phyloP scores from a whole-genome alignment of 345 rosid genomes.

The Xanthoceras sorbifolium region DNA sequence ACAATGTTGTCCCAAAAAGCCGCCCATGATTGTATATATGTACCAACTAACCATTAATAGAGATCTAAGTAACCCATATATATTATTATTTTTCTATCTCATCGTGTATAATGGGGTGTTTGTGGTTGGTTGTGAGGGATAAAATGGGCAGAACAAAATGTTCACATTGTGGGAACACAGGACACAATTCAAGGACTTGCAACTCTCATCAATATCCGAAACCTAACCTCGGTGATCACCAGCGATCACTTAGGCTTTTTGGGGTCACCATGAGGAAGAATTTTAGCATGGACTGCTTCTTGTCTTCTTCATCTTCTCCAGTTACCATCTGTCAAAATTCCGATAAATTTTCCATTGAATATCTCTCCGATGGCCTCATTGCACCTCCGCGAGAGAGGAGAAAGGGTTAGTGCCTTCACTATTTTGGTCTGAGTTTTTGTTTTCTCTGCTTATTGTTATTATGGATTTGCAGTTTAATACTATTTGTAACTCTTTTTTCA shows the following conservation, averaged over 20 bases:
- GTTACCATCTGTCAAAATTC: not conserved
- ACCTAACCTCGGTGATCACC: not conserved
- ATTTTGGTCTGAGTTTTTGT: not conserved
- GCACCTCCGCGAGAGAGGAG: conserved; percentile 24
- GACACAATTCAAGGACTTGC: conserved; percentile 46
- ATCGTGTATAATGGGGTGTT: not conserved
- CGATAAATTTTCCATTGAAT: conserved; percentile 17
- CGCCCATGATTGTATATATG: not conserved
- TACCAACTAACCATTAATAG: not conserved
- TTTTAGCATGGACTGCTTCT: conserved; percentile 25
- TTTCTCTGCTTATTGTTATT: not conserved
- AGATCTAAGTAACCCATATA: not conserved
- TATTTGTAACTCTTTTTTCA: too few species aligned
- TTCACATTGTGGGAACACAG: conserved; percentile 39
- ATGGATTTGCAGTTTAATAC: too few species aligned
- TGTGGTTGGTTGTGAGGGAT: conserved; percentile 4
- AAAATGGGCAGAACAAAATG: conserved; percentile 44
- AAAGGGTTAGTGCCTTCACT: conserved; percentile 23
- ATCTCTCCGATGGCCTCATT: conserved; percentile 26
- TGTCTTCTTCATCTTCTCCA: not conserved
- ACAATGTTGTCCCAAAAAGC: not conserved
- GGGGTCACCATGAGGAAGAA: conserved; percentile 30
- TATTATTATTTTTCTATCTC: conserved; percentile 1
- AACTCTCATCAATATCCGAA: not conserved
- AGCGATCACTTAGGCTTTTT: conserved; percentile 28